Conservation (phyloP, 495 filamentous ascomycete species). For the Gamarada debralockiae region DNA sequence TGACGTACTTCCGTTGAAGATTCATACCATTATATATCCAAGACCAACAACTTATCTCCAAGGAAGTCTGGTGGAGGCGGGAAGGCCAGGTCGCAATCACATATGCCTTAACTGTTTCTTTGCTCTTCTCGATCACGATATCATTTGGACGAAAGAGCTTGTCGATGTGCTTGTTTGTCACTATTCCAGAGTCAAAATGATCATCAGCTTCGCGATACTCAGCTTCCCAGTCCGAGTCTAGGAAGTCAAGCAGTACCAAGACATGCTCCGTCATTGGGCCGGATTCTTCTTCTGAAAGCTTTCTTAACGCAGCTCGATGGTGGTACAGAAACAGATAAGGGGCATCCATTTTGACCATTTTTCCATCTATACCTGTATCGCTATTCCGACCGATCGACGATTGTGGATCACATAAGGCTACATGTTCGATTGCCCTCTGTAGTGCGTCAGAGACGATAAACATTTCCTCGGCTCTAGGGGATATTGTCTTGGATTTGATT, state of each 20-base stretch:
- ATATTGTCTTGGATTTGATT: not conserved
- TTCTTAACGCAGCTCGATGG: not conserved
- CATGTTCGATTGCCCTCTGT: not conserved
- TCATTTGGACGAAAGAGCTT: slow-evolving; percentile 6
- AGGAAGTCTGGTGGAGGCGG: not conserved
- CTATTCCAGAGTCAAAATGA: not conserved
- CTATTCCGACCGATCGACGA: not conserved
- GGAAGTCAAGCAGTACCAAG: not conserved
- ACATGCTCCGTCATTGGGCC: not conserved
- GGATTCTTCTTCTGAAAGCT: slow-evolving; percentile 1
- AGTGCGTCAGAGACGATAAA: not conserved
- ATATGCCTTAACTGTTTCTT: not conserved
- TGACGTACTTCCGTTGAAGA: not conserved
- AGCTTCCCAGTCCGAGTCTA: not conserved
- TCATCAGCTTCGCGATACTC: slow-evolving; percentile 1
- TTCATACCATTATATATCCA: slow-evolving; percentile 1
- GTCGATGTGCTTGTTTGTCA: slow-evolving; percentile 1
- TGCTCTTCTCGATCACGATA: not conserved
- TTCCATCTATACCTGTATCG: not conserved
- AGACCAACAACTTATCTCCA: not conserved
- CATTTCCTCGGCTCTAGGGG: not conserved
- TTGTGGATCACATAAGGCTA: not conserved
- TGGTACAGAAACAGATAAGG: slow-evolving; percentile 9
- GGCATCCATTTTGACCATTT: not conserved
- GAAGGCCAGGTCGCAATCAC: slow-evolving; percentile 1